Evolutionary conservation across 2,329 filamentous ascomycete species (phyloP).

Genomic region (Sphaerulina vaccinii): DNA sequence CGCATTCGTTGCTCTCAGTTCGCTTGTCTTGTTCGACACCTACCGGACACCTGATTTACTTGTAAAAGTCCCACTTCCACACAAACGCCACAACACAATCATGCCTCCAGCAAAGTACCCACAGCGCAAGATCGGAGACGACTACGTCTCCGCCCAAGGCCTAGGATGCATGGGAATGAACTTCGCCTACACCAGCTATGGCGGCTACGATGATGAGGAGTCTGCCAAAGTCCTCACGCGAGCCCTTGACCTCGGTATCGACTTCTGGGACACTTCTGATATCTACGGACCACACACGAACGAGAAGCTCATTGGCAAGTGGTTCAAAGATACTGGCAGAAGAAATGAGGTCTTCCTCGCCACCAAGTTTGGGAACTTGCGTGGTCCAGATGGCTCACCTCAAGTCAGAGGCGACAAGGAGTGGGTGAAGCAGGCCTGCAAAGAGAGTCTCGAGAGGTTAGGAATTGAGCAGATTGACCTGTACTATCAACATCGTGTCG

Average conservation of each 20-base stretch:
- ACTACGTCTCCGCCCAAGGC: too few relatives aligned
- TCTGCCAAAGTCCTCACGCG: slow-evolving; percentile 30
- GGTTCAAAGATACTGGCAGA: slow-evolving; percentile 42
- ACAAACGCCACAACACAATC: too few relatives aligned
- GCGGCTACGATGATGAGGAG: slow-evolving; percentile 33
- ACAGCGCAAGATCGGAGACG: too few relatives aligned
- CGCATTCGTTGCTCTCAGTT: too few relatives aligned
- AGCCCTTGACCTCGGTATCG: slow-evolving; percentile 32
- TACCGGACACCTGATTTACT: too few relatives aligned
- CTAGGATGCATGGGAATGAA: too few relatives aligned
- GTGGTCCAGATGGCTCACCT: slow-evolving; percentile 20
- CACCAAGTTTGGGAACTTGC: slow-evolving; percentile 40
- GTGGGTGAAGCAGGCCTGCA: slow-evolving; percentile 40
- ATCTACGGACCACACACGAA: slow-evolving; percentile 36
- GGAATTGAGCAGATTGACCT: slow-evolving; percentile 44
- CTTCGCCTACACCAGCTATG: too few relatives aligned
- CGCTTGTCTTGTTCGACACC: too few relatives aligned
- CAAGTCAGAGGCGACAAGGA: slow-evolving; percentile 39
- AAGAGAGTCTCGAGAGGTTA: slow-evolving; percentile 39
- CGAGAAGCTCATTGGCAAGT: slow-evolving; percentile 39
- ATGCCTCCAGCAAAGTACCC: too few relatives aligned
- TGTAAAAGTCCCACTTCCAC: too few relatives aligned
- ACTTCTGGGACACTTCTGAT: slow-evolving; percentile 34
- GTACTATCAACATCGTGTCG: slow-evolving; percentile 48
- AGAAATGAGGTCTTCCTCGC: slow-evolving; percentile 44